Conservation (phyloP, 305 asterid species). For the Fraxinus latifolia region DNA sequence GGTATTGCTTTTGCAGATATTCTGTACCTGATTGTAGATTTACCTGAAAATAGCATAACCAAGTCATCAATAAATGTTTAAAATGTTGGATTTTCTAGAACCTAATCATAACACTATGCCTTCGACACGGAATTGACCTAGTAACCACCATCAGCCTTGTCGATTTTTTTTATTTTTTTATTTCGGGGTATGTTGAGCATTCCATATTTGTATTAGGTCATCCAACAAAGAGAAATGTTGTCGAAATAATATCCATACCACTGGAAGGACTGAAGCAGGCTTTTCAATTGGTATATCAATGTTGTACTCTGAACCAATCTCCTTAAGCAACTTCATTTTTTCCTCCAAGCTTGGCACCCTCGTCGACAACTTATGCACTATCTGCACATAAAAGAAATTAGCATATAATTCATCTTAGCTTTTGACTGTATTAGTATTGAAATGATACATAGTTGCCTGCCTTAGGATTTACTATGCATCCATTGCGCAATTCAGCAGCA, state of each 20-base stretch:
- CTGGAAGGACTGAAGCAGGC: conserved; percentile 14
- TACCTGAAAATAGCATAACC: conserved; percentile 30
- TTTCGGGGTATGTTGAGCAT: not conserved
- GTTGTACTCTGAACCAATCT: conserved; percentile 64
- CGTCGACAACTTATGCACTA: conserved; percentile 71
- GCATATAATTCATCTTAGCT: not conserved
- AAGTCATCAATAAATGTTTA: not conserved
- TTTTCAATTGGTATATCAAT: conserved; percentile 48
- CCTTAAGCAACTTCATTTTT: conserved; percentile 54
- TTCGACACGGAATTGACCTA: not conserved
- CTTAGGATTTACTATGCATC: conserved; percentile 45
- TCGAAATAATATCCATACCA: conserved; percentile 24
- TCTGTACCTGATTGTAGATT: conserved; percentile 9
- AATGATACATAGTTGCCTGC: conserved; percentile 14
- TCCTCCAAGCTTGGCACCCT: conserved; percentile 59
- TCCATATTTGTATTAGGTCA: not conserved
- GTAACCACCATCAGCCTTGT: not conserved
- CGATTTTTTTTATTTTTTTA: not conserved
- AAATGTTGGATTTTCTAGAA: not conserved
- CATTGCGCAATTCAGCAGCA: conserved; percentile 37
- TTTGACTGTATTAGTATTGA: not conserved
- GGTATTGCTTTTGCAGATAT: conserved; percentile 13
- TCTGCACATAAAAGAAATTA: conserved; percentile 27
- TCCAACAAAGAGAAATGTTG: not conserved
- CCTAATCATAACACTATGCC: not conserved